A percentile compares a stretch with the other conserved stretches of the same genome.
phyloP scores from a whole-genome alignment of 768 basidiomycete genomes.

The Mycena leptocephala region DNA sequence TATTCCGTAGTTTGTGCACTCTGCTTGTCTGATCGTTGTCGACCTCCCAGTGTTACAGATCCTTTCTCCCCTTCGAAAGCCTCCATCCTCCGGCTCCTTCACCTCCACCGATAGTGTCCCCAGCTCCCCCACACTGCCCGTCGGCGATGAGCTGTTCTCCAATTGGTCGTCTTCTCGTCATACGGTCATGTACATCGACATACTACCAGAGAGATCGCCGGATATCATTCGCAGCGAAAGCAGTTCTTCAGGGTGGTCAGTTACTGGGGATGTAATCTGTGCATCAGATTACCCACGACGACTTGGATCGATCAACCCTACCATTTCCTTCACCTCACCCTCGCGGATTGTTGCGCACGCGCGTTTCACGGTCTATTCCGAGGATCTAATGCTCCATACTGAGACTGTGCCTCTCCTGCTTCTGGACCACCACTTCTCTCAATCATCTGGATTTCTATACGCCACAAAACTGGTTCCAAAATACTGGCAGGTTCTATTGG shows the following conservation, averaged over 20 bases:
- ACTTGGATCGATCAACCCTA: conserved; percentile 75
- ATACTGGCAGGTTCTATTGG: conserved; percentile 75
- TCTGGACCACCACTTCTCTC: conserved; percentile 40
- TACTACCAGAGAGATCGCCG: conserved; percentile 50
- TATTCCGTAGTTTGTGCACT: not conserved
- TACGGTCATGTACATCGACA: conserved; percentile 65
- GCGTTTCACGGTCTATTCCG: conserved; percentile 67
- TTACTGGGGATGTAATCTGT: conserved; percentile 47
- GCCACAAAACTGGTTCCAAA: conserved; percentile 73
- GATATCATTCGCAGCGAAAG: conserved; percentile 19
- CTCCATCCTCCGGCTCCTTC: conserved; percentile 40
- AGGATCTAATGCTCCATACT: conserved; percentile 65
- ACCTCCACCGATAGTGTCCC: conserved; percentile 11
- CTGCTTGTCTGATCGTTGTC: conserved; percentile 9
- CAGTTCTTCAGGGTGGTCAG: conserved; percentile 29
- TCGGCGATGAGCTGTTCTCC: conserved; percentile 33
- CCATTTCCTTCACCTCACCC: conserved; percentile 73
- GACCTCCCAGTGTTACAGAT: conserved; percentile 58
- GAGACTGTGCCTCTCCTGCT: conserved; percentile 63
- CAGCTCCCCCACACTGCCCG: conserved; percentile 19
- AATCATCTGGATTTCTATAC: conserved; percentile 62
- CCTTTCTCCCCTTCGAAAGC: conserved; percentile 55
- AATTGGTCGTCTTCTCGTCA: conserved; percentile 32
- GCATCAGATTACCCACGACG: conserved; percentile 66
- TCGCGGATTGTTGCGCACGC: conserved; percentile 67